Conservation (phyloP, 192 early-diverging fungal species). For the Dissophora ornata region DNA sequence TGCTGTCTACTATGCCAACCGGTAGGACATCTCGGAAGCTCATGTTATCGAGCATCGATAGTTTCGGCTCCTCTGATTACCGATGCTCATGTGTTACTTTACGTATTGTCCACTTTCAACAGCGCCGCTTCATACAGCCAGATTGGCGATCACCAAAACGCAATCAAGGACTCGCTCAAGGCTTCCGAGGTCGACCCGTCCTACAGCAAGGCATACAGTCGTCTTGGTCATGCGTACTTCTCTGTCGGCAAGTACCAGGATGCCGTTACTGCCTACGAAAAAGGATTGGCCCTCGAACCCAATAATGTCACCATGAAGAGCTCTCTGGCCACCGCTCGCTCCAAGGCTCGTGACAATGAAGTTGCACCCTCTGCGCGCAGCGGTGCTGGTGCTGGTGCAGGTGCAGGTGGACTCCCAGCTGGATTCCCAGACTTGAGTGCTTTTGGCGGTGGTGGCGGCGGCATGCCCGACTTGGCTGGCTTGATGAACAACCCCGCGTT, state of each 20-base stretch:
- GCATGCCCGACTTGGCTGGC: slow-evolving; percentile 81
- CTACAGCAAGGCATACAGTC: slow-evolving; percentile 94
- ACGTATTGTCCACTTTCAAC: neutral
- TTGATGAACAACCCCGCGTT: slow-evolving; percentile 94
- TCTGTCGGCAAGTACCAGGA: slow-evolving; percentile 85
- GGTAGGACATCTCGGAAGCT: slow-evolving; percentile 59
- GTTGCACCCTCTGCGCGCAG: slow-evolving; percentile 42
- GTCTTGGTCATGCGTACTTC: slow-evolving; percentile 94
- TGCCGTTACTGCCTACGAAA: slow-evolving; percentile 90
- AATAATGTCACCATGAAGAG: slow-evolving; percentile 84
- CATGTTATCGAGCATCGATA: neutral
- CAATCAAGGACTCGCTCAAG: slow-evolving; percentile 88
- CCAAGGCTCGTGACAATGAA: slow-evolving; percentile 61
- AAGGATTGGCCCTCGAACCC: slow-evolving; percentile 87
- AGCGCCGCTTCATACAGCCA: slow-evolving; percentile 97
- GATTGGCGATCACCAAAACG: slow-evolving; percentile 84
- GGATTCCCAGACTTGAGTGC: slow-evolving; percentile 55
- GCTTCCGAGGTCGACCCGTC: slow-evolving; percentile 87
- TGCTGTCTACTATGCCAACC: slow-evolving; percentile 97
- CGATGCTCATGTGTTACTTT: neutral
- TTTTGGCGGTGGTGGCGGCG: slow-evolving; percentile 71
- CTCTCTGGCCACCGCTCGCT: slow-evolving; percentile 75
- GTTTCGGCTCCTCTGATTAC: neutral
- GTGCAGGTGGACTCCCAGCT: slow-evolving; percentile 46
- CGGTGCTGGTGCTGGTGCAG: slow-evolving; percentile 56